Base-by-base conservation (phyloP, 495 filamentous ascomycete species). In the Aspergillus leporis region DNA sequence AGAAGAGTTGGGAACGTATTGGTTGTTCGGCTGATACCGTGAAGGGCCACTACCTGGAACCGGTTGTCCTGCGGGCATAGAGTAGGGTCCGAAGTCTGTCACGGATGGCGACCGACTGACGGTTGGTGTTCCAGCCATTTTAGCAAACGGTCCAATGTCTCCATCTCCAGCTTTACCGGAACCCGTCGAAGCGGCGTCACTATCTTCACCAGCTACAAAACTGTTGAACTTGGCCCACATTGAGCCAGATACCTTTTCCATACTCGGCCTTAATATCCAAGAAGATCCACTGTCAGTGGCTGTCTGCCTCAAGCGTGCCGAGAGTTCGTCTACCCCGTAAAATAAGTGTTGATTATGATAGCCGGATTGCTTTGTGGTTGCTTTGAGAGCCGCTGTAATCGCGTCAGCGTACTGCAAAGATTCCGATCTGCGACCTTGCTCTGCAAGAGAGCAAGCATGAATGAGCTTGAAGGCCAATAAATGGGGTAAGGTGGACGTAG, bases 211-310 rank as follows among this genome's bases (percentile, higher is more conserved):
- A 54, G 89, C 88, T 51, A 99, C 90, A 64, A 98, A 98, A 58
- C 90, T 96, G 68, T 89, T 97, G 75, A 99, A 96, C 31, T 86
- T 90, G 52, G 86, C 89, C 86, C 90, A 93, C 70, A 97, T 84
- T 16, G 87, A 88, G 47, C 85, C 89, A 16, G 91, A 95, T 0
- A 98, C 90, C 67, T 92, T 96, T 69, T 94, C 92, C 82, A 97
- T 93, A 72, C 86, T 97, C 13, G 95, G 90, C 70, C 91, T 94
- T 1, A 91, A 89, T 41, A 98, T 92, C 91, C 92, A 97, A 4
- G 85, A 85, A 10, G 78, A 82, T 18, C 79, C 74, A 36, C 64
- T 76, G 60, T 94, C 91, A 60, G 86, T 90, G 22, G 91, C 90
- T 4, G 92, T 89, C 72, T 93, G 90, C 52, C 85, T 89, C 40